phyloP scores from a whole-genome alignment of 75 land plant species.

The Cupressus sempervirens region DNA sequence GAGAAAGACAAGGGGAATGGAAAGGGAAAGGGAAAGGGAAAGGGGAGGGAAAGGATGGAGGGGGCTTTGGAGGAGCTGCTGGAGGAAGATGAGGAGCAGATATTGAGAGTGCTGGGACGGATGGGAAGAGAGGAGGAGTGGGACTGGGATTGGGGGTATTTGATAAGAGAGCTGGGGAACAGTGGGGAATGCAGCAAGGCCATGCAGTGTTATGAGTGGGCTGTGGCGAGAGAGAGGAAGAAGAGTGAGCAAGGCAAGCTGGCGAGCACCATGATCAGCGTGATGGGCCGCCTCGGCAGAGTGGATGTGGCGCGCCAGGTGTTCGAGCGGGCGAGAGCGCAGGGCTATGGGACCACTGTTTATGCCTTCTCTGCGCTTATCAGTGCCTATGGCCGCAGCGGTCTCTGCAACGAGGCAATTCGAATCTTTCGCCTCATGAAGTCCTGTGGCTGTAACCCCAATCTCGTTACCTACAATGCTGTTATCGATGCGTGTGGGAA shows the following conservation, averaged over 20 bases:
- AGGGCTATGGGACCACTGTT: constrained; percentile 86
- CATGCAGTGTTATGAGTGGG: constrained; percentile 65
- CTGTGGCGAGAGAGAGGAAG: constrained; percentile 42
- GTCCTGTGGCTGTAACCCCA: constrained; percentile 65
- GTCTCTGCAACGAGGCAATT: constrained; percentile 62
- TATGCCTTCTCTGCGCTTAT: constrained; percentile 83
- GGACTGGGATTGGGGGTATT: constrained; percentile 48
- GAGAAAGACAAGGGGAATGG: neutral
- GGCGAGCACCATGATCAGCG: constrained; percentile 71
- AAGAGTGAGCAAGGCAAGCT: constrained; percentile 64
- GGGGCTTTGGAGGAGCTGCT: constrained; percentile 32
- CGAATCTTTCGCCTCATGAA: constrained; percentile 77
- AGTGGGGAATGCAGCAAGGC: constrained; percentile 67
- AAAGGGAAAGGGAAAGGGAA: constrained; percentile 10
- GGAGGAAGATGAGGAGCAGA: neutral
- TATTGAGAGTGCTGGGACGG: neutral
- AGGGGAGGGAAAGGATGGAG: constrained; percentile 30
- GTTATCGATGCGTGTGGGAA: constrained; percentile 96
- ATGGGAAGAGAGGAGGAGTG: constrained; percentile 7
- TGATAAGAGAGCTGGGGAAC: constrained; percentile 85
- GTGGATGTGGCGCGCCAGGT: constrained; percentile 66
- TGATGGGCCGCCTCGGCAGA: constrained; percentile 75
- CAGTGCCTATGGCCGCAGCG: constrained; percentile 84
- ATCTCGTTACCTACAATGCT: constrained; percentile 82
- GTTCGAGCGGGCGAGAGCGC: constrained; percentile 45